phyloP scores from a whole-genome alignment of 352 stramenopile genomes.

The Stramenopiles sp. region DNA sequence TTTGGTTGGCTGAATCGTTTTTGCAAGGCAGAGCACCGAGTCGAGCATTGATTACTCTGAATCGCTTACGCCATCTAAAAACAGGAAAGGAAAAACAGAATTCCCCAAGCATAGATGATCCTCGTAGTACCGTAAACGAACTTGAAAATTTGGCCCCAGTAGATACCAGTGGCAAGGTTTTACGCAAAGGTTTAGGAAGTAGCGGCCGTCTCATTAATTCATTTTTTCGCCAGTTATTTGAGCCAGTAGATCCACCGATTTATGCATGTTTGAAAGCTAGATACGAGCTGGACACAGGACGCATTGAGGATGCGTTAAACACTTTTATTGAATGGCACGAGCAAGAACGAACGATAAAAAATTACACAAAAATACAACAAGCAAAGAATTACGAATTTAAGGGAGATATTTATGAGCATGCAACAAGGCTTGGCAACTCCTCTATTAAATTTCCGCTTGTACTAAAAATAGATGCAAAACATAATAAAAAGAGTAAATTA shows the following conservation, averaged over 20 bases:
- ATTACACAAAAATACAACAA: background rate
- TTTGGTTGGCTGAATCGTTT: constrained; percentile 2
- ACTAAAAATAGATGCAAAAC: background rate
- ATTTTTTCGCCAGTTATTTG: background rate
- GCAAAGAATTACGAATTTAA: background rate
- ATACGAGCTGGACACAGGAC: background rate
- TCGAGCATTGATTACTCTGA: background rate
- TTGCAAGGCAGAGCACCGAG: background rate
- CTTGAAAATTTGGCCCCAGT: too few relatives aligned
- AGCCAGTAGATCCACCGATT: background rate
- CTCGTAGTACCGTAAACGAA: too few relatives aligned
- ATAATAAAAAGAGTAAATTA: background rate
- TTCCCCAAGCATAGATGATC: too few relatives aligned
- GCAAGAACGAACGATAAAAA: background rate
- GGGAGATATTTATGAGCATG: background rate
- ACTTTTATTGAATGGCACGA: background rate
- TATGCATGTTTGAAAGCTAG: background rate
- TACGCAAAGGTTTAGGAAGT: background rate
- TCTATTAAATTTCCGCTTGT: background rate
- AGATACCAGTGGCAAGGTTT: too few relatives aligned
- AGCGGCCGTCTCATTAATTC: background rate
- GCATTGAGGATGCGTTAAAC: background rate
- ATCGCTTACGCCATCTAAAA: background rate
- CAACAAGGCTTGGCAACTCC: background rate
- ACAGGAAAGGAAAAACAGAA: background rate